Evolutionary conservation across 495 filamentous ascomycete species (phyloP).

Genomic region (Penicillium egyptiacum): DNA sequence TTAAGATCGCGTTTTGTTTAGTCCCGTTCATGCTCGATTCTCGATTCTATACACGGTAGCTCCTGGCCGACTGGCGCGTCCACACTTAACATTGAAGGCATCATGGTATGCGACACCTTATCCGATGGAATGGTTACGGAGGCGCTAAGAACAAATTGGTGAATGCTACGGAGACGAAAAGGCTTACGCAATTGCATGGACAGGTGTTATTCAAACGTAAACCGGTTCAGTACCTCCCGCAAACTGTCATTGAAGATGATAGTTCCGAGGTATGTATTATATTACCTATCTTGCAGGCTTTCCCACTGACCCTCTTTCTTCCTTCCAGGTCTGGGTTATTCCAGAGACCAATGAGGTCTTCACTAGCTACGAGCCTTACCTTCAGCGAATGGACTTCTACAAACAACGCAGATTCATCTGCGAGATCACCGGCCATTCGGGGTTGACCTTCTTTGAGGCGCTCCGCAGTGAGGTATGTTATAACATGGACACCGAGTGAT

Average conservation of each 20-base stretch:
- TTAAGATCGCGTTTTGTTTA: slow-evolving; percentile 23
- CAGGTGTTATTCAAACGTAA: slow-evolving; percentile 97
- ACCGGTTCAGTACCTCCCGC: slow-evolving; percentile 79
- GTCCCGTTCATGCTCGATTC: slow-evolving; percentile 25
- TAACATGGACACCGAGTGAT: neutral
- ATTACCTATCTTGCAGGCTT: slow-evolving; percentile 1
- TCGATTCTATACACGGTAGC: slow-evolving; percentile 18
- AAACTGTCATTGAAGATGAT: slow-evolving; percentile 74
- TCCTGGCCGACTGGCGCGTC: slow-evolving; percentile 36
- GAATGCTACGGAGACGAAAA: neutral
- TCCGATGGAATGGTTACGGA: slow-evolving; percentile 4
- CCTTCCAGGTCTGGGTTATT: slow-evolving; percentile 82
- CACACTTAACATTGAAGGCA: slow-evolving; percentile 24
- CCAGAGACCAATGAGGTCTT: slow-evolving; percentile 89
- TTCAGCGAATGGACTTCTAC: slow-evolving; percentile 88
- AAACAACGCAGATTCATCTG: slow-evolving; percentile 92
- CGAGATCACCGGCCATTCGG: slow-evolving; percentile 91
- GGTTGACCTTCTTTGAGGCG: slow-evolving; percentile 91
- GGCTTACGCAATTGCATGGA: slow-evolving; percentile 21
- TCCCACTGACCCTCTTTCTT: slow-evolving; percentile 10
- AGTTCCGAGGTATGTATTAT: slow-evolving; percentile 64
- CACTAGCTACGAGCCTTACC: slow-evolving; percentile 81
- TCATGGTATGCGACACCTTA: slow-evolving; percentile 37
- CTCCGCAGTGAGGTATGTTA: slow-evolving; percentile 83
- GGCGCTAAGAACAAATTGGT: slow-evolving; percentile 7